Base-by-base conservation (phyloP, 352 stramenopile genomes). In the Thraustochytrium striatum region DNA sequence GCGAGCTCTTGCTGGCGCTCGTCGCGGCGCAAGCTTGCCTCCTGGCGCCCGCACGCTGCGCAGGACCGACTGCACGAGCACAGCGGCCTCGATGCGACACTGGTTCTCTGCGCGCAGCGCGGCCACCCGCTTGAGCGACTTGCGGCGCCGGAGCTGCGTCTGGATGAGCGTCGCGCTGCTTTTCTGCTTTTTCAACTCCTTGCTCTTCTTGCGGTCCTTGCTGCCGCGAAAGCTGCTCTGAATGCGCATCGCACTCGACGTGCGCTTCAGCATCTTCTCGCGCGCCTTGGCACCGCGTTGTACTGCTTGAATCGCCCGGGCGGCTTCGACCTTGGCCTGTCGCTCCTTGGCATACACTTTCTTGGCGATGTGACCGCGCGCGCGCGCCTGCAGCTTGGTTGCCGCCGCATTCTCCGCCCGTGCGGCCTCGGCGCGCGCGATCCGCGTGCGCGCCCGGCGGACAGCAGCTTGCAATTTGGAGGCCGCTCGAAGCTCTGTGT, bases 341-440 rank as follows among this genome's bases (percentile, higher is more conserved):
- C 43, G 50, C 35, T 75, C 50, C 13, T 25, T 5, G 7, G 33
- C 30, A 28, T 72, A 70, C 16, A 21, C 35, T 7, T 25, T 19
- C 11, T 38, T 39, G 47, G 65, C 39, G 7, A 16, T 19, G 5
- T 19, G 33, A 43, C 30, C 21, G 3, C 65, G 65, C 43, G n/a
- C 43, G 41, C 33, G 36, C 3, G 44, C 52, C 30, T 75, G 65
- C 32, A 75, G 16, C 9, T 62, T 75, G 50, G 65, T 38, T 25
- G 47, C 47, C 16, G 47, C 47, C 16, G 16, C 25, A 25, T 16
- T 25, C 47, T 25, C 16, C 16, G 16, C 25, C 16, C 16, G 25
- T 25, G 16, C 25, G 47, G 25, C 16, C 47, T 55, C 25, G 47
- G 25, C 16, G 47, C 16, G 25, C 47, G 16, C 16, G 47, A 21